These are phyloP conservation scores for Backusella australiensis DNA, from an alignment of 192 early-diverging fungal species.

Conservation along the genomic window DNA sequence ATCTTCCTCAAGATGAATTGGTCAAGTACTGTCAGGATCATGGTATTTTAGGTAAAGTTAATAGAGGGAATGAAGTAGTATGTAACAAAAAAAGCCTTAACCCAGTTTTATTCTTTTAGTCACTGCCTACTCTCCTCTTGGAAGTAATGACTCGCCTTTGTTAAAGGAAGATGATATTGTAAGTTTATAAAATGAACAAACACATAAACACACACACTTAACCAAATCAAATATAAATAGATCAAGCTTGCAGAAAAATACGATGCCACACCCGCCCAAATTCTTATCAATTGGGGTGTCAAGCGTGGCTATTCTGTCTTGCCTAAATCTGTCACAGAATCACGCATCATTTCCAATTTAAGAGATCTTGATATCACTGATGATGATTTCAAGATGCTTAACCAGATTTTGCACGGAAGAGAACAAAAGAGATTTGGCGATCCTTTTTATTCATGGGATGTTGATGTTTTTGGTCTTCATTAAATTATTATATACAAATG, in stretches of 20 bases:
- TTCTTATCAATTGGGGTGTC: constrained; percentile 72
- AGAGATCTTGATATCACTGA: background rate
- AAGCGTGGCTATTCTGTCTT: constrained; percentile 75
- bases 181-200: background rate
- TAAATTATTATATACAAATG: background rate
- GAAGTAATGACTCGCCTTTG: constrained; percentile 35
- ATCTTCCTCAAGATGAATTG: constrained; percentile 53
- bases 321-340: constrained; percentile 73
- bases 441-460: constrained; percentile 10
- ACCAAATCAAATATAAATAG: background rate
- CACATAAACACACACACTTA: background rate
- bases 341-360: constrained; percentile 27
- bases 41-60: constrained; percentile 40
- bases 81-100: constrained; percentile 37
- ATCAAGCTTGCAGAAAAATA: constrained; percentile 66
- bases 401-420: background rate
- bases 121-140: constrained; percentile 84
- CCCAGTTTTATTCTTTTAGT: constrained; percentile 22
- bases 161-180: constrained; percentile 23
- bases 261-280: constrained; percentile 64
- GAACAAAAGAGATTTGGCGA: constrained; percentile 2
- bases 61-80: constrained; percentile 42
- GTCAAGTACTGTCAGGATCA: constrained; percentile 54
- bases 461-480: constrained; percentile 12
- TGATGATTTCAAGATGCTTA: constrained; percentile 5